Evolutionary conservation across 164 flowering plant species (phyloP).

Genomic region (Magnolia sinica): DNA sequence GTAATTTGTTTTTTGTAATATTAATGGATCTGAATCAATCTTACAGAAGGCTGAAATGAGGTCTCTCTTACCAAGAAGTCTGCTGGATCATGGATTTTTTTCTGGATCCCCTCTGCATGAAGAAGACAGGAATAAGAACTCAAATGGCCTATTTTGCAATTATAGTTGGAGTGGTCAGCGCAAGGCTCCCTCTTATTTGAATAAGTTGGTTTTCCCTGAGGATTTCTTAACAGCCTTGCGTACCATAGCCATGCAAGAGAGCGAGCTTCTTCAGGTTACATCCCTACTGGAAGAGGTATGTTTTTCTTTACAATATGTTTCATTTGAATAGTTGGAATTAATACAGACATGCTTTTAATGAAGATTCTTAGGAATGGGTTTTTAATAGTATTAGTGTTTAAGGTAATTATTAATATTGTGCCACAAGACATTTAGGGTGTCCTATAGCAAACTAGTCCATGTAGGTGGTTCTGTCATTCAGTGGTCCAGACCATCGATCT

Average conservation of each 20-base stretch:
- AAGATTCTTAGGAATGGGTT: too few relatives aligned
- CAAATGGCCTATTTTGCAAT: slow-evolving; percentile 18
- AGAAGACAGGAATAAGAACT: slow-evolving; percentile 12
- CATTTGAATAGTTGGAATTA: neutral
- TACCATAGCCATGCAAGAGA: slow-evolving; percentile 83
- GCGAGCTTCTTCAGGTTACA: slow-evolving; percentile 63
- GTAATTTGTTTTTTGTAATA: neutral
- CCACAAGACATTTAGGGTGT: too few relatives aligned
- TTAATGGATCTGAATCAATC: slow-evolving; percentile 14
- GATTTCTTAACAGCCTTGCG: slow-evolving; percentile 78
- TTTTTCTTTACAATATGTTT: neutral
- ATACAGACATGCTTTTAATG: neutral
- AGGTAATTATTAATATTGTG: too few relatives aligned
- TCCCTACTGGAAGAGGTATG: slow-evolving; percentile 83
- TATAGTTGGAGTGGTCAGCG: slow-evolving; percentile 95
- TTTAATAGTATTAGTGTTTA: too few relatives aligned
- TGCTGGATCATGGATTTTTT: slow-evolving; percentile 72
- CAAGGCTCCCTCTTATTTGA: slow-evolving; percentile 64
- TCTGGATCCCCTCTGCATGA: slow-evolving; percentile 16
- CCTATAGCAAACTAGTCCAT: too few relatives aligned
- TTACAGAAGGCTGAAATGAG: slow-evolving; percentile 83
- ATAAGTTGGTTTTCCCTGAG: slow-evolving; percentile 82
- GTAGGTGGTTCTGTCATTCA: too few relatives aligned
- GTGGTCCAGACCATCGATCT: too few relatives aligned
- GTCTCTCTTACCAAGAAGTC: slow-evolving; percentile 73